Conservation (phyloP, 495 filamentous ascomycete species). For the Parachaetomium inaequale region DNA sequence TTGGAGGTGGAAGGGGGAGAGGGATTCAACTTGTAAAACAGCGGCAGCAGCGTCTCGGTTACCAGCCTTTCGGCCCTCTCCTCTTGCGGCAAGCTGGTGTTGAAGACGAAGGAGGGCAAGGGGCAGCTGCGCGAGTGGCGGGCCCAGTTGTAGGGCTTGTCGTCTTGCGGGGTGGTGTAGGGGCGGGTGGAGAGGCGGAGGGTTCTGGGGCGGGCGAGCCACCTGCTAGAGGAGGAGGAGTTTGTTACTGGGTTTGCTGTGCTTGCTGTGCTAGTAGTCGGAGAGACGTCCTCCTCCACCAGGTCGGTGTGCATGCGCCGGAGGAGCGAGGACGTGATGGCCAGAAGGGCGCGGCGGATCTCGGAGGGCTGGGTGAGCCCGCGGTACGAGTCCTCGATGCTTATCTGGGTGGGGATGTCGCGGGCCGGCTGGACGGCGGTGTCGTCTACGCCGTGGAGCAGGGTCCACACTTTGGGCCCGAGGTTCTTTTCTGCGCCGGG, state of each 20-base stretch:
- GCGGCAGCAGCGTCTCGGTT: constrained; percentile 56
- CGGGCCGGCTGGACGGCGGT: constrained; percentile 66
- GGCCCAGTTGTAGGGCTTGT: constrained; percentile 38
- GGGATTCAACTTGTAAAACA: constrained; percentile 73
- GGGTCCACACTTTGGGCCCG: constrained; percentile 57
- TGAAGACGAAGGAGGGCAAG: constrained; percentile 67
- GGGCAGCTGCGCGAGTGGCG: constrained; percentile 67
- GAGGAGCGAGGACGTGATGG: constrained; percentile 66
- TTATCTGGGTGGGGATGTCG: constrained; percentile 80
- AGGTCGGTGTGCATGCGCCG: constrained; percentile 77
- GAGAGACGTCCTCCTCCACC: constrained; percentile 24
- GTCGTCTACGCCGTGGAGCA: constrained; percentile 61
- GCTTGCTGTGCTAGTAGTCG: no score
- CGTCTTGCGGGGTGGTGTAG: constrained; percentile 40
- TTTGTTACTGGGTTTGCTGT: neutral
- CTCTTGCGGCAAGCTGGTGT: constrained; percentile 54
- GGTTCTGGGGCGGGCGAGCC: constrained; percentile 51
- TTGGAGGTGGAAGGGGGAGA: neutral
- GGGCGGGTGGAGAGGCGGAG: constrained; percentile 73
- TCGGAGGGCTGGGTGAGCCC: constrained; percentile 59
- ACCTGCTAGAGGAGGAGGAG: constrained; percentile 20
- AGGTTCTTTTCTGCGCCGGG: constrained; percentile 66
- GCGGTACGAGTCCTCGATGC: constrained; percentile 85
- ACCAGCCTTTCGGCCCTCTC: constrained; percentile 67
- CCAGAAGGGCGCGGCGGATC: constrained; percentile 57